Percentiles rank a stretch among this genome's conserved stretches.
phyloP scores from a whole-genome alignment of 2,329 filamentous ascomycete genomes.

The Arthrobotrys megalospora region DNA sequence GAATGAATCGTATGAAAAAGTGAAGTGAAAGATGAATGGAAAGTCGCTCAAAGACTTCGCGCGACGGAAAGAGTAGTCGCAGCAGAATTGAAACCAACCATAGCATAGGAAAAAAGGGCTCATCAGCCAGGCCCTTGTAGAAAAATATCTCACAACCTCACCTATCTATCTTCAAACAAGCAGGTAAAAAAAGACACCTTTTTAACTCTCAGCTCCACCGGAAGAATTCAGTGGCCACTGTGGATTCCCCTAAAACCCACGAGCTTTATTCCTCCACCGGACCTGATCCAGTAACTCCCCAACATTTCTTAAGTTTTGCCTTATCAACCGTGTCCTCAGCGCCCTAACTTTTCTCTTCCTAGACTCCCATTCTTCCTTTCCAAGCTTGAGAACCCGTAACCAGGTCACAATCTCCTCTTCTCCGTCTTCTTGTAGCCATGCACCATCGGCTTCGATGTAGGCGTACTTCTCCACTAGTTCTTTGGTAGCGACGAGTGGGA shows the following conservation, averaged over 20 bases:
- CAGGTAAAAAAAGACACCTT: neutral
- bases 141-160: conserved; percentile 20
- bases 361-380: conserved; percentile 80
- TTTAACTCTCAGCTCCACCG: conserved; percentile 25
- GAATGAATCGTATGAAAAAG: conserved; percentile 9
- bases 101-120: conserved; percentile 20
- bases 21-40: neutral
- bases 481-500: conserved; percentile 63
- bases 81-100: conserved; percentile 13
- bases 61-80: neutral
- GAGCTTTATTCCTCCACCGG: conserved; percentile 51
- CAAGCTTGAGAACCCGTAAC: conserved; percentile 62
- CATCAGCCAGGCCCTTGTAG: neutral
- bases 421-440: conserved; percentile 64
- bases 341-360: conserved; percentile 48
- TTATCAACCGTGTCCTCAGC: conserved; percentile 44
- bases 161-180: conserved; percentile 17
- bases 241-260: conserved; percentile 53
- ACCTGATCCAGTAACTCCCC: conserved; percentile 47
- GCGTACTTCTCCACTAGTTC: conserved; percentile 63
- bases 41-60: conserved; percentile 11
- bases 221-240: conserved; percentile 14
- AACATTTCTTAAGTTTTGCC: conserved; percentile 37
- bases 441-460: conserved; percentile 63
- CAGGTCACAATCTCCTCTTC: conserved; percentile 65